Percentiles rank a stretch among this genome's conserved stretches.
These are phyloP conservation scores for Solioccasus polychromus DNA, from an alignment of 768 basidiomycete species.

Conservation along the genomic window DNA sequence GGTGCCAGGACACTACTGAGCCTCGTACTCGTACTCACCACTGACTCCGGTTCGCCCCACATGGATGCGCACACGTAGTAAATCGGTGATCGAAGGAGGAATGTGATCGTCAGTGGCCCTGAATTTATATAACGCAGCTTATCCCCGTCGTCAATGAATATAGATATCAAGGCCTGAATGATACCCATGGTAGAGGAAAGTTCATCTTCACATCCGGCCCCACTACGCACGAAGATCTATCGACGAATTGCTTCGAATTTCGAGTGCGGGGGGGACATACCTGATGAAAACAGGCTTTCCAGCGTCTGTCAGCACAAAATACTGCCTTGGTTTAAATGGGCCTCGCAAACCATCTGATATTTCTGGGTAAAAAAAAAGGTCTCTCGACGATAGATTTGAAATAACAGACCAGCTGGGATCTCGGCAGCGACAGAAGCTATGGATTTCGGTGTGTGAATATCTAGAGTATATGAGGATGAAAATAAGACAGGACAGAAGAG, in stretches of 20 bases:
- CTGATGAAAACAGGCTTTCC: conserved; percentile 97
- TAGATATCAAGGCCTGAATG: conserved; percentile 93
- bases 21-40: conserved; percentile 53
- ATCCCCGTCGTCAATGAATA: conserved; percentile 92
- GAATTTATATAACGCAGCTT: conserved; percentile 81
- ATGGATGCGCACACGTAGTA: conserved; percentile 91
- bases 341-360: conserved; percentile 15
- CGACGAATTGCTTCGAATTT: neutral
- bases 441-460: conserved; percentile 12
- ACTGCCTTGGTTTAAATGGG: conserved; percentile 61
- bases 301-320: conserved; percentile 91
- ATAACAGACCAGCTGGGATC: conserved; percentile 27
- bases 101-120: conserved; percentile 79
- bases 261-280: conserved; percentile 41
- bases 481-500: conserved; percentile 8
- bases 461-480: conserved; percentile 7
- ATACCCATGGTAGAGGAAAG: conserved; percentile 83
- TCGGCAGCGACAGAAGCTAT: conserved; percentile 33
- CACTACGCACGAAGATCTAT: conserved; percentile 32
- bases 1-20: conserved; percentile 2
- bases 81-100: conserved; percentile 81
- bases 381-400: neutral
- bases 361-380: conserved; percentile 1
- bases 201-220: conserved; percentile 53
- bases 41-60: conserved; percentile 95